These are phyloP conservation scores for Rhodofomes roseus DNA, from an alignment of 1,284 basidiomycete genomes.

Conservation along the genomic window DNA sequence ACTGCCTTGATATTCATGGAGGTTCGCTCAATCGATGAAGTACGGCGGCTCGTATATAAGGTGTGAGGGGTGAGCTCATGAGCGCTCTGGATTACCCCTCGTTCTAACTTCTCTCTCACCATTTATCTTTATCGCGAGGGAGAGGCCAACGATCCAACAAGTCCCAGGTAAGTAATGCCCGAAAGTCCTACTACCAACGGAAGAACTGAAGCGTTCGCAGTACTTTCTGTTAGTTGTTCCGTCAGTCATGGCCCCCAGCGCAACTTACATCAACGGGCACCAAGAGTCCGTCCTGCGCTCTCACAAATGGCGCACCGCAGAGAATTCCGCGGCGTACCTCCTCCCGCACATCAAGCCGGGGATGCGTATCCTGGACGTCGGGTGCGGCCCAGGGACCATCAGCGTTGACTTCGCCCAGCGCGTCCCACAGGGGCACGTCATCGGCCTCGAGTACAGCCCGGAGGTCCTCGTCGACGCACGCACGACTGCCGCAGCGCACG, in stretches of 20 bases:
- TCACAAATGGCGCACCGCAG: constrained; percentile 38
- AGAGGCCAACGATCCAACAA: not conserved
- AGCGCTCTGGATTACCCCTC: not conserved
- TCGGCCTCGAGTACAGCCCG: constrained; percentile 33
- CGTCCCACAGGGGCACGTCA: constrained; percentile 38
- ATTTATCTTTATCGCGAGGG: not conserved
- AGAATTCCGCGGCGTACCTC: constrained; percentile 41
- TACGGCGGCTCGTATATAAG: not conserved
- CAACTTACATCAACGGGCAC: constrained; percentile 8
- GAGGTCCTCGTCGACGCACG: constrained; percentile 30
- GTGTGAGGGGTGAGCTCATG: not conserved
- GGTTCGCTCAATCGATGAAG: not conserved
- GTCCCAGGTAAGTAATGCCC: no score
- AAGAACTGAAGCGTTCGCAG: no score
- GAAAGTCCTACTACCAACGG: no score
- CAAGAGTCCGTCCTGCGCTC: constrained; percentile 36
- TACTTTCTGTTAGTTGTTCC: no score
- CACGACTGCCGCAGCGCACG: constrained; percentile 22
- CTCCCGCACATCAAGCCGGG: constrained; percentile 33
- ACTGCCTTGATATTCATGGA: not conserved
- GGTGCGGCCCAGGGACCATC: constrained; percentile 45
- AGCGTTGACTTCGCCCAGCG: constrained; percentile 36
- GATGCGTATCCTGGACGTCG: constrained; percentile 43
- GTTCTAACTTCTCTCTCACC: not conserved
- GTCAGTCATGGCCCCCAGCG: not conserved